Evolutionary conservation across 2,329 filamentous ascomycete genomes (phyloP).

Genomic region (Aspergillus flavus): DNA sequence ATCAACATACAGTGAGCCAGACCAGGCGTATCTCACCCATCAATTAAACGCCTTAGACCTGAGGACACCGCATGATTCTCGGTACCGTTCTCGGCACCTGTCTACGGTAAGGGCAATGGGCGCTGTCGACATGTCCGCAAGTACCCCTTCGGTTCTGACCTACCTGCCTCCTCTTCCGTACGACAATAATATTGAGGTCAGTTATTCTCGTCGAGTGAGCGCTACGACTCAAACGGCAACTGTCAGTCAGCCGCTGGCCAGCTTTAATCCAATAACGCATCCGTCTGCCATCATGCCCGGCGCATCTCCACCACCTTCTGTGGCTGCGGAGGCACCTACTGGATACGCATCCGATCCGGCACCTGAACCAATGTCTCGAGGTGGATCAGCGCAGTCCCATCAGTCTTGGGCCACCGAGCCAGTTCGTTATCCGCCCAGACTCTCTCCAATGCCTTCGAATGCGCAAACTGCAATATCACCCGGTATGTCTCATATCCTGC

Average conservation of each 20-base stretch:
- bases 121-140: slow-evolving; percentile 29
- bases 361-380: slow-evolving; percentile 37
- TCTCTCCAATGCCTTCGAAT: slow-evolving; percentile 27
- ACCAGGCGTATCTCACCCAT: slow-evolving; percentile 24
- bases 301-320: slow-evolving; percentile 28
- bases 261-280: slow-evolving; percentile 23
- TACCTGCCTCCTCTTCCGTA: slow-evolving; percentile 33
- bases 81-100: slow-evolving; percentile 26
- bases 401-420: slow-evolving; percentile 43
- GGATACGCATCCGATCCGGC: slow-evolving; percentile 34
- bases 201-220: slow-evolving; percentile 25
- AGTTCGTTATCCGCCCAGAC: slow-evolving; percentile 28
- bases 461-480: slow-evolving; percentile 16
- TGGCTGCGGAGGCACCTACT: slow-evolving; percentile 14
- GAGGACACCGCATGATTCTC: slow-evolving; percentile 29
- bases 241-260: slow-evolving; percentile 14
- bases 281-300: slow-evolving; percentile 41
- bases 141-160: slow-evolving; percentile 28
- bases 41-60: slow-evolving; percentile 24
- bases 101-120: slow-evolving; percentile 17
- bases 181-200: slow-evolving; percentile 38
- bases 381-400: slow-evolving; percentile 36
- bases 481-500: slow-evolving; percentile 15
- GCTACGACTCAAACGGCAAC: slow-evolving; percentile 15
- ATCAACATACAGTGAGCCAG: slow-evolving; percentile 38